Percentiles rank a stretch among this genome's conserved stretches.
Conservation (phyloP, 1,284 basidiomycete species). For the Trichosporon faecale region DNA sequence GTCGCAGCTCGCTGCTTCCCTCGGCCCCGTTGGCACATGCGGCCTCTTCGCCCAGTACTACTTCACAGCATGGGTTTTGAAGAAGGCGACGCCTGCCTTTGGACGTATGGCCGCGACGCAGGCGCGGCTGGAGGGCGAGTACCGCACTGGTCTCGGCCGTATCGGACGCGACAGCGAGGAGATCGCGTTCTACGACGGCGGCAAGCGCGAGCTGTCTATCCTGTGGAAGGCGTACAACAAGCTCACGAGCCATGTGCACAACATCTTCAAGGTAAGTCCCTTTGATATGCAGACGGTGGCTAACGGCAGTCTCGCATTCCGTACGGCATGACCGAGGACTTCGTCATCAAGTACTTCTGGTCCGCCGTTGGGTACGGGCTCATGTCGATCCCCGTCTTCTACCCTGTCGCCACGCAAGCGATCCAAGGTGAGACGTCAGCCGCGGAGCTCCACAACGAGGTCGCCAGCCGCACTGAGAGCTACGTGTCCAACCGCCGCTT, state of each 20-base stretch:
- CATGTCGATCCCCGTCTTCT: slow-evolving; percentile 81
- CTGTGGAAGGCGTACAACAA: slow-evolving; percentile 73
- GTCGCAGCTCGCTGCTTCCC: slow-evolving; percentile 77
- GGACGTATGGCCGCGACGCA: slow-evolving; percentile 87
- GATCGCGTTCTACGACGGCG: slow-evolving; percentile 95
- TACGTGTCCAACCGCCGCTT: slow-evolving; percentile 95
- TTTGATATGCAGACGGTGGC: slow-evolving; percentile 58
- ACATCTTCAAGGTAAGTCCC: slow-evolving; percentile 73
- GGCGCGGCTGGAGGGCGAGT: slow-evolving; percentile 79
- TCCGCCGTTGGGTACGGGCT: slow-evolving; percentile 82
- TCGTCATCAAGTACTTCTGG: slow-evolving; percentile 92
- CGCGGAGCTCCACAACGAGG: slow-evolving; percentile 29
- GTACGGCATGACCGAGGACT: slow-evolving; percentile 79
- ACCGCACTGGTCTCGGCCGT: slow-evolving; percentile 79
- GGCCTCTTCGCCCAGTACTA: slow-evolving; percentile 83
- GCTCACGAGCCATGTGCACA: slow-evolving; percentile 83
- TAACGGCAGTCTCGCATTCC: slow-evolving; percentile 55
- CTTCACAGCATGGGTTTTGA: slow-evolving; percentile 74
- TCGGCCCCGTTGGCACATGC: slow-evolving; percentile 71
- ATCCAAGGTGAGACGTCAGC: background rate
- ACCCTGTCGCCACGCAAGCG: slow-evolving; percentile 45
- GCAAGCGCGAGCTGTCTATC: slow-evolving; percentile 76
- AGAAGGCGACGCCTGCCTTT: slow-evolving; percentile 88
- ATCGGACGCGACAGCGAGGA: slow-evolving; percentile 91
- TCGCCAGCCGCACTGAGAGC: slow-evolving; percentile 65